Evolutionary conservation across 106 monocot genomes (phyloP).

Genomic region (Apostasia shenzhenica): DNA sequence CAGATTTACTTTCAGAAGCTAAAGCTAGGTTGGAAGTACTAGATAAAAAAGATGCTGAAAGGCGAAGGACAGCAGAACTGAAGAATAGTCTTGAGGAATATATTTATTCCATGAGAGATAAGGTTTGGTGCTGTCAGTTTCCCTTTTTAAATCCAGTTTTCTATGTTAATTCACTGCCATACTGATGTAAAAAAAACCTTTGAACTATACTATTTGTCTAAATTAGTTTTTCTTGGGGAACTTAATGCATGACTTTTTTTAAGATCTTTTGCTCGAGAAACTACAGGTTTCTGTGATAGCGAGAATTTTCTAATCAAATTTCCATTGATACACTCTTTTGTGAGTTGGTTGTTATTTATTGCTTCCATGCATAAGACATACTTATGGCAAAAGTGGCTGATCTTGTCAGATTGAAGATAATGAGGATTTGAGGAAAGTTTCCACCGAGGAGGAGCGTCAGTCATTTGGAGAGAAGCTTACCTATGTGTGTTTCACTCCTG

Average conservation of each 20-base stretch:
- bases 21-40: conserved; percentile 70
- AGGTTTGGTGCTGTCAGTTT: conserved; percentile 35
- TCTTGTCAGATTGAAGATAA: conserved; percentile 64
- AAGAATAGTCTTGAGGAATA: conserved; percentile 96
- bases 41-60: conserved; percentile 80
- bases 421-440: conserved; percentile 59
- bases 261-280: neutral
- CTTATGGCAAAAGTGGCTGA: neutral
- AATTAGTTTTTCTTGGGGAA: neutral
- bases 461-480: conserved; percentile 71
- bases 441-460: conserved; percentile 55
- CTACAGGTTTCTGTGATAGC: neutral
- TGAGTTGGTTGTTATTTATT: neutral
- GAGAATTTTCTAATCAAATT: neutral
- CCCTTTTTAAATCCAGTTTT: no score
- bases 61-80: conserved; percentile 84
- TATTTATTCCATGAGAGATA: conserved; percentile 87
- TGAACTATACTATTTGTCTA: no score
- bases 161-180: no score
- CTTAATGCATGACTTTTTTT: neutral
- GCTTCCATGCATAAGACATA: neutral
- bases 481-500: conserved; percentile 38
- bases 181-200: no score
- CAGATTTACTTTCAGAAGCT: conserved; percentile 65
- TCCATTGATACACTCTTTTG: neutral